Base-by-base conservation (phyloP, 2,329 filamentous ascomycete genomes). In the Colletotrichum costaricense region DNA sequence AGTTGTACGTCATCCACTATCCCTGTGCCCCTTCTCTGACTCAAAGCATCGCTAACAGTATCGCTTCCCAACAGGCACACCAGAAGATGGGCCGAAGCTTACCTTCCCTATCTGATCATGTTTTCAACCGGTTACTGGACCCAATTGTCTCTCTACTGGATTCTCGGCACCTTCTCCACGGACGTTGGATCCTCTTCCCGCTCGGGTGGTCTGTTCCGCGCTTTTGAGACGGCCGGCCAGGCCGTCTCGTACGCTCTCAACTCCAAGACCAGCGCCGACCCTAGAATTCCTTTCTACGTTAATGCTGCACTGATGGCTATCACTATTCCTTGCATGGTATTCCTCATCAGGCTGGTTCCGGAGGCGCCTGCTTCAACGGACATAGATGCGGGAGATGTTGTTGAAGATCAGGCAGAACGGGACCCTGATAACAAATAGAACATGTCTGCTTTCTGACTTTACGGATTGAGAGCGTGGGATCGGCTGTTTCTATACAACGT, bases 121-220 rank as follows among this genome's bases (percentile, higher is more conserved):
- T 72, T 72, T 22, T 26, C 57, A 12, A 72, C 69, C 12, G 58
- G 58, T 6, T 72, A 72, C 64, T 69, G 57, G 69, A 63, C 57
- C 2, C 69, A 69, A 52, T 22, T 72, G 52, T 72, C 69, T 0
- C 80, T 83, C 5, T 83, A 83, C 76, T 83, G 81, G 81, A 81
- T 83, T 24, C 75, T 83, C 16, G 81, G 80, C 35, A 81, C 78
- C 4, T 81, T 83, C 26, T 80, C 81, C 2, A 80, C 78, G 0
- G 81, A 83, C 26, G 77, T 82, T 1, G 78, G 80, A 52, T 76
- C 77, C 5, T 79, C 77, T 5, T 76, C 80, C 6, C 76, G 79
- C 22, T 78, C 78, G 0, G 79, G 80, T 4, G 79, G 80, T 22
- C 30, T 79, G 42, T 79, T 79, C 71, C 77, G 78, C 2, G 77